Evolutionary conservation across 768 basidiomycete genomes (phyloP).

Genomic region (Dioszegia hungarica): DNA sequence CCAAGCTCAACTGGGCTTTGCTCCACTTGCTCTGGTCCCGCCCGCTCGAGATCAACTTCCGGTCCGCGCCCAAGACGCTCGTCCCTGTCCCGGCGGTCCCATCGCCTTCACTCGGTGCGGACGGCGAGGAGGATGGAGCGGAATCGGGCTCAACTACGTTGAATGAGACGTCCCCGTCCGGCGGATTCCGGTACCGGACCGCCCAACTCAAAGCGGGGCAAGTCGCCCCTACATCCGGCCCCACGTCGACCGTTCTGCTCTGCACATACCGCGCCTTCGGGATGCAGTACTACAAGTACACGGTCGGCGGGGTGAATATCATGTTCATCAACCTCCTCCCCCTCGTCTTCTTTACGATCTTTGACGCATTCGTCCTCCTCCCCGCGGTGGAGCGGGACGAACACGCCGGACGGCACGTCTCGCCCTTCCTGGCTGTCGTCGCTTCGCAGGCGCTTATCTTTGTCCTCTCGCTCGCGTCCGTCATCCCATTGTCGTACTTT

Average conservation of each 20-base stretch:
- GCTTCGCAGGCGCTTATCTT: slow-evolving; percentile 77
- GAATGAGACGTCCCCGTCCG: slow-evolving; percentile 46
- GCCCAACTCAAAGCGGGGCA: slow-evolving; percentile 79
- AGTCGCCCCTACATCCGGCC: slow-evolving; percentile 69
- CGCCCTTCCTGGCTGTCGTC: slow-evolving; percentile 64
- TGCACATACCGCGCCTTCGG: slow-evolving; percentile 92
- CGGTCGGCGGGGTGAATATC: slow-evolving; percentile 96
- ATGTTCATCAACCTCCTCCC: slow-evolving; percentile 92
- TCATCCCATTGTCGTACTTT: slow-evolving; percentile 97
- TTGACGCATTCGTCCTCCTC: slow-evolving; percentile 79
- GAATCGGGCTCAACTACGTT: slow-evolving; percentile 23
- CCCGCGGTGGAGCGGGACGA: slow-evolving; percentile 64
- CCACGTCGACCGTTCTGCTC: slow-evolving; percentile 78
- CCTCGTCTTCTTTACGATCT: slow-evolving; percentile 90
- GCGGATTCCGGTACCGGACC: slow-evolving; percentile 55
- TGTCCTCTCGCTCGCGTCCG: slow-evolving; percentile 72
- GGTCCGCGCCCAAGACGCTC: slow-evolving; percentile 69
- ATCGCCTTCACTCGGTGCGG: neutral
- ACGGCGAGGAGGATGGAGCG: neutral
- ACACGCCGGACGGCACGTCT: slow-evolving; percentile 57
- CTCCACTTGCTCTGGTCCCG: slow-evolving; percentile 72
- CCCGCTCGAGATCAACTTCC: slow-evolving; percentile 85
- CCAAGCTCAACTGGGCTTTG: slow-evolving; percentile 92
- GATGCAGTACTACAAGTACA: slow-evolving; percentile 95
- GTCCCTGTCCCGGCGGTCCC: slow-evolving; percentile 48